Evolutionary conservation across 2,329 filamentous ascomycete species (phyloP).

Genomic region (Curvularia hawaiiensis): DNA sequence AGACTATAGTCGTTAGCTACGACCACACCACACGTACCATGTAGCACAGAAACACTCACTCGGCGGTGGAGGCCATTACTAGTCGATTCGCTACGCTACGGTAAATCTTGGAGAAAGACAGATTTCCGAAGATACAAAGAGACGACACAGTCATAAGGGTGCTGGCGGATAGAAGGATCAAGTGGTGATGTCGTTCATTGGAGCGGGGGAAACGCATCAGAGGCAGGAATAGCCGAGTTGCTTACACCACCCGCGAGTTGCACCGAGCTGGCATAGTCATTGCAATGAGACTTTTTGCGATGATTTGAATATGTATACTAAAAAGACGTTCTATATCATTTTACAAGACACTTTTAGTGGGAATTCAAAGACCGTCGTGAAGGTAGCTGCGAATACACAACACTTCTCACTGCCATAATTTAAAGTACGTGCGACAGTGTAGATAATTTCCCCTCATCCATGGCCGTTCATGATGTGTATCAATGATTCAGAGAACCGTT

Average conservation of each 20-base stretch:
- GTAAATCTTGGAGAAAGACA: neutral
- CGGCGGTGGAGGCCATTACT: constrained; percentile 3
- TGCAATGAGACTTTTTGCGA: too few species aligned
- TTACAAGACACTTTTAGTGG: neutral
- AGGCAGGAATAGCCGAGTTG: constrained; percentile 14
- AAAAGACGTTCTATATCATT: neutral
- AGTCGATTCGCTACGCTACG: neutral
- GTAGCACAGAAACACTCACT: neutral
- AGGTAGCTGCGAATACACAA: neutral
- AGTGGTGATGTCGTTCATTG: constrained; percentile 11
- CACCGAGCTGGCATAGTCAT: neutral
- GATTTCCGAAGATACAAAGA: neutral
- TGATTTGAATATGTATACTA: neutral
- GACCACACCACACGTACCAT: neutral
- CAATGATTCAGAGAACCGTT: neutral
- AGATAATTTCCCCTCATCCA: neutral
- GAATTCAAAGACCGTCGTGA: neutral
- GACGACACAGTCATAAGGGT: neutral
- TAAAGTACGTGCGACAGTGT: neutral
- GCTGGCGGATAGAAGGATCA: neutral
- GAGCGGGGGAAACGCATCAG: constrained; percentile 5
- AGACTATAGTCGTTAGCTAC: constrained; percentile 37
- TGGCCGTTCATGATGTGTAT: neutral
- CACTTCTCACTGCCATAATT: neutral
- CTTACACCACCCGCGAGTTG: neutral